Percentiles rank a stretch among this genome's conserved stretches.
These are phyloP conservation scores for Diplocarpon rosae DNA, from an alignment of 2,329 filamentous ascomycete species.

Conservation along the genomic window DNA sequence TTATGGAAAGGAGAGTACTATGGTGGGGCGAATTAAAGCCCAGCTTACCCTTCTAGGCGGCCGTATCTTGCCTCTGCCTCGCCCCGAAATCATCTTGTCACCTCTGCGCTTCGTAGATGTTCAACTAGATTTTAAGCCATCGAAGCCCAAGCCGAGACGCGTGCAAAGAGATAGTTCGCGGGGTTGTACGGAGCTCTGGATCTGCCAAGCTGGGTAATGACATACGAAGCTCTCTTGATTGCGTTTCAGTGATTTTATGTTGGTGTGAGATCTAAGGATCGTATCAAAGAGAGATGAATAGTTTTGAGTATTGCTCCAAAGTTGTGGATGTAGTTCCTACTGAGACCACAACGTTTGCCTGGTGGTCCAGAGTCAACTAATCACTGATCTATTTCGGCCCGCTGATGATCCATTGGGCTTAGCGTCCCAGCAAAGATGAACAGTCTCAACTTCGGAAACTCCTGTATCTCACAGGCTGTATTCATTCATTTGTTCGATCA, in stretches of 20 bases:
- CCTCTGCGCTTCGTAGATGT: neutral
- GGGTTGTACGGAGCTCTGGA: neutral
- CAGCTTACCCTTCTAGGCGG: constrained; percentile 54
- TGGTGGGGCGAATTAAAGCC: constrained; percentile 3
- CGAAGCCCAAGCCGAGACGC: neutral
- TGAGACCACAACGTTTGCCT: no score
- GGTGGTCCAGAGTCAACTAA: neutral
- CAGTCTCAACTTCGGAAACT: no score
- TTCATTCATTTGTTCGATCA: no score
- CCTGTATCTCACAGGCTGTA: no score
- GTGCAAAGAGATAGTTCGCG: neutral
- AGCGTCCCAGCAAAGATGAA: neutral
- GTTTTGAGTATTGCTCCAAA: no score
- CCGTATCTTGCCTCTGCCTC: constrained; percentile 49
- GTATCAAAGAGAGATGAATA: no score
- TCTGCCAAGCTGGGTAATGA: neutral
- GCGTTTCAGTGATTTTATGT: no score
- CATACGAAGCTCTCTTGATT: no score
- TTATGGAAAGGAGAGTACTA: neutral
- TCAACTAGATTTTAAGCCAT: neutral
- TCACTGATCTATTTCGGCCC: neutral
- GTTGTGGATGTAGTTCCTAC: no score
- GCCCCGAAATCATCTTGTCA: constrained; percentile 37
- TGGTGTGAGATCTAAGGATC: no score
- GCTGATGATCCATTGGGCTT: neutral